Percentiles rank a stretch among this genome's conserved stretches.
These are phyloP conservation scores for Truncatella angustata DNA, from an alignment of 2,329 filamentous ascomycete species.

Conservation along the genomic window DNA sequence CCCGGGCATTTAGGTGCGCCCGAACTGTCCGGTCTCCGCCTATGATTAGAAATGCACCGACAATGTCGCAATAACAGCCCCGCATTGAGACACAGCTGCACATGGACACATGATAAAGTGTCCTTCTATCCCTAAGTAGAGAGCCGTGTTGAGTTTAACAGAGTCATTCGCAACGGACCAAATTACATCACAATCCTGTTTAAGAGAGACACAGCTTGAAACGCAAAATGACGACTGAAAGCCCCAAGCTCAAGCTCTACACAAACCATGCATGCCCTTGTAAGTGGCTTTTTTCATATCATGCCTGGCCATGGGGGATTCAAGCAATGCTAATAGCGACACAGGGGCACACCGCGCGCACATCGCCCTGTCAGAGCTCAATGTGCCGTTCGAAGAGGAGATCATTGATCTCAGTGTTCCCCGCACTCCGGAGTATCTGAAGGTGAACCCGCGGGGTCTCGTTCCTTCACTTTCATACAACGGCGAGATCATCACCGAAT, in stretches of 20 bases:
- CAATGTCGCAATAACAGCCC: conserved; percentile 2
- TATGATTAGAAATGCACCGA: conserved; percentile 1
- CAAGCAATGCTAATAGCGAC: too few relatives aligned
- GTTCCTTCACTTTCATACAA: conserved; percentile 70
- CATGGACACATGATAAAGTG: neutral
- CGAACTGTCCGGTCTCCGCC: neutral
- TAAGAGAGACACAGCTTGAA: neutral
- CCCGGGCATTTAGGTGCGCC: neutral
- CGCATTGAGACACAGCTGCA: neutral
- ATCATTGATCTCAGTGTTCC: conserved; percentile 70
- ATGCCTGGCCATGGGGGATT: too few relatives aligned
- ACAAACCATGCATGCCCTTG: conserved; percentile 14
- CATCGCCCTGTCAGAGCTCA: conserved; percentile 66
- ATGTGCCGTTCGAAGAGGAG: conserved; percentile 66
- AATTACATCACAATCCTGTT: too few relatives aligned
- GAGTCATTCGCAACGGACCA: too few relatives aligned
- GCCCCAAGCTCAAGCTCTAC: conserved; percentile 13
- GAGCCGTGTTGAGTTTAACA: too few relatives aligned
- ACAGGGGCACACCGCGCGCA: conserved; percentile 70
- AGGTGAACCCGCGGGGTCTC: conserved; percentile 75
- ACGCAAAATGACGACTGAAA: conserved; percentile 5
- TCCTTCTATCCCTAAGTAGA: too few relatives aligned
- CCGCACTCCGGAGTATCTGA: conserved; percentile 70
- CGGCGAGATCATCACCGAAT: conserved; percentile 69
- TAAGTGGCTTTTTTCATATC: conserved; percentile 3